Evolutionary conservation across 169 alveolate genomes (phyloP), one percentile per base, ranked within the genome.

Genomic region (Perkinsus marinus): DNA sequence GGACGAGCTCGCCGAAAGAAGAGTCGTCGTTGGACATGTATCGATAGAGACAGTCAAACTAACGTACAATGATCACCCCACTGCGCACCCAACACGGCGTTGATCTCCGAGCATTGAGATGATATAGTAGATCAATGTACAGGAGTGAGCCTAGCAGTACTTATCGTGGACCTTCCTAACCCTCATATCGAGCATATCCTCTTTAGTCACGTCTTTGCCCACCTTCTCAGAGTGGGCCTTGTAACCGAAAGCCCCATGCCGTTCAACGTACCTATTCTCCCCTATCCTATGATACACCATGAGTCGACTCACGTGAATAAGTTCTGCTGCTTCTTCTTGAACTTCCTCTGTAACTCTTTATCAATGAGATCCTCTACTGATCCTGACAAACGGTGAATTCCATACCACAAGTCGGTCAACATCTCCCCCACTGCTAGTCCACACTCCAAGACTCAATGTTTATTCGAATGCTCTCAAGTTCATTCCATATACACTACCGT

Each of bases 1-100:
- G 94, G 34, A 95, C 99, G 39, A 97, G 34, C 79, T 57, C 79
- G 34, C 79, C 79, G 22, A 57, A 57, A 30, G 79, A 57, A 19
- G 79, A 57, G 79, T 57, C 79, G 36, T 57, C 79, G 79, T 57
- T 30, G 7, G 79, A 57, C 79, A 57, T 43, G 26, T 19, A 57
- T 57, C 79, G 7, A 16, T 13, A 16, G 22, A 30, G 79, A 41
- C 46, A 3, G 10, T 10, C 46, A 41, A 41, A 41, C 46, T 41
- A 6, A 3, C 3, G 19, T 41, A 41, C 17, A 57, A 13, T 57
- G 79, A 16, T 57, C 26, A 16, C 26, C 36, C 26, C 22, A 57
- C 79, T 57, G 22, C 36, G 5, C 7, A 57, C 79, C 36, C 79
- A 57, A 57, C 30, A 7, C 79, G 22, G 79, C n/a, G n/a, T n/a